phyloP scores from a whole-genome alignment of 2,329 filamentous ascomycete species.

The Diaporthe destruens region DNA sequence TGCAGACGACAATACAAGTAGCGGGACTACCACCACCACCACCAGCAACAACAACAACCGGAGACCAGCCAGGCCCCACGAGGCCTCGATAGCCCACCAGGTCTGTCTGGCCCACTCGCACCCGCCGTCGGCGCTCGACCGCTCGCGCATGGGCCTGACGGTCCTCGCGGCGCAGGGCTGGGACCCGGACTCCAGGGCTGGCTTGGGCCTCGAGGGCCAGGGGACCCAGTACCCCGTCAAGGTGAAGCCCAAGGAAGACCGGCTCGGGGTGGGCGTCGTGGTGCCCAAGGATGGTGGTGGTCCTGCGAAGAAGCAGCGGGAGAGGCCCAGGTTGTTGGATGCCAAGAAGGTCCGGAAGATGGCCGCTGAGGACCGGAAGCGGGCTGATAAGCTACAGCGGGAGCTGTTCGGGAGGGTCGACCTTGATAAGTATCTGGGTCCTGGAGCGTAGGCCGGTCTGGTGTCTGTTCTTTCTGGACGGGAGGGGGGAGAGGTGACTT shows the following conservation, averaged over 20 bases:
- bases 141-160: conserved; percentile 76
- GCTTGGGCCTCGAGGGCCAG: conserved; percentile 77
- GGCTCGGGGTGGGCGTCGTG: conserved; percentile 75
- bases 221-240: conserved; percentile 85
- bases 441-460: conserved; percentile 39
- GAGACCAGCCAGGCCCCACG: conserved; percentile 58
- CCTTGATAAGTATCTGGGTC: conserved; percentile 78
- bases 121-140: conserved; percentile 78
- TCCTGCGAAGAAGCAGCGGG: conserved; percentile 58
- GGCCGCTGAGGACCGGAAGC: conserved; percentile 72
- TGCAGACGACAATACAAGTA: conserved; percentile 37
- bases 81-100: conserved; percentile 77
- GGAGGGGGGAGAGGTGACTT: no score
- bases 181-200: conserved; percentile 78
- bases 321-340: conserved; percentile 67
- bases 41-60: conserved; percentile 44
- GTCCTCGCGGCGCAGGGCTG: conserved; percentile 77
- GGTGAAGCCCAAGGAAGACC: conserved; percentile 78
- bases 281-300: conserved; percentile 53
- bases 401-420: conserved; percentile 83
- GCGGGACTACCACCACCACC: background rate
- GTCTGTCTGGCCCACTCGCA: conserved; percentile 76
- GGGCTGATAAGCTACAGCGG: conserved; percentile 72
- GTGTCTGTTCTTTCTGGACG: background rate
- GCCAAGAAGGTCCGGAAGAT: conserved; percentile 77